These are phyloP conservation scores for Pythium aphanidermatum DNA, from an alignment of 352 stramenopile genomes.

Conservation along the genomic window DNA sequence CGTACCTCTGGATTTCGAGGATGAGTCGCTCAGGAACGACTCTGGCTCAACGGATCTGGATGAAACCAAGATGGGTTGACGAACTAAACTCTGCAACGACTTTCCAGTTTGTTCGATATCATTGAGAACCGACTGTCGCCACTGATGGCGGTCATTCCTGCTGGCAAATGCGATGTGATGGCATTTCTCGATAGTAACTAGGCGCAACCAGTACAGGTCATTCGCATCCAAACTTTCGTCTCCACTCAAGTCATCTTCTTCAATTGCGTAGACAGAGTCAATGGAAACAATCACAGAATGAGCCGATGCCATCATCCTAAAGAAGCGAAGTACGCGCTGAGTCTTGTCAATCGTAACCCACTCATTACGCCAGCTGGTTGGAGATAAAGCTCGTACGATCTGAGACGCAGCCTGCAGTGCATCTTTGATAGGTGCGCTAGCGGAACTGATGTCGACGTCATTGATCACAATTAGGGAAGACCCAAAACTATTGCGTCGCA, in stretches of 20 bases:
- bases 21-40: slow-evolving; percentile 13
- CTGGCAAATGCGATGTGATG: slow-evolving; percentile 44
- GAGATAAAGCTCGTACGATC: slow-evolving; percentile 31
- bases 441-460: background rate
- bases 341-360: slow-evolving; percentile 42
- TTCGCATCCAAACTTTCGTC: background rate
- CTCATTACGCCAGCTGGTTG: slow-evolving; percentile 41
- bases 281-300: slow-evolving; percentile 27
- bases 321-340: slow-evolving; percentile 33
- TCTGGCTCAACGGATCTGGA: slow-evolving; percentile 18
- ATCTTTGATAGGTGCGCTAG: slow-evolving; percentile 10
- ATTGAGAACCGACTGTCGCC: slow-evolving; percentile 18
- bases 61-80: slow-evolving; percentile 16
- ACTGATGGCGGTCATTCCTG: slow-evolving; percentile 26
- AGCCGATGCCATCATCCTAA: slow-evolving; percentile 32
- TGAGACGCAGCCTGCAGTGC: slow-evolving; percentile 23
- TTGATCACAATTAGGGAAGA: slow-evolving; percentile 11
- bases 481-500: slow-evolving; percentile 17
- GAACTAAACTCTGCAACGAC: slow-evolving; percentile 8
- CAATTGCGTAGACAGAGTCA: slow-evolving; percentile 23
- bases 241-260: slow-evolving; percentile 5
- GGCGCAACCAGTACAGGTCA: slow-evolving; percentile 40
- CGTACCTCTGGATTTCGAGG: slow-evolving; percentile 10
- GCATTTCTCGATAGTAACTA: slow-evolving; percentile 33
- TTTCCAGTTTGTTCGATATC: slow-evolving; percentile 10